Evolutionary conservation across 2,329 filamentous ascomycete genomes (phyloP).

Genomic region (Ceratocystis papillata): DNA sequence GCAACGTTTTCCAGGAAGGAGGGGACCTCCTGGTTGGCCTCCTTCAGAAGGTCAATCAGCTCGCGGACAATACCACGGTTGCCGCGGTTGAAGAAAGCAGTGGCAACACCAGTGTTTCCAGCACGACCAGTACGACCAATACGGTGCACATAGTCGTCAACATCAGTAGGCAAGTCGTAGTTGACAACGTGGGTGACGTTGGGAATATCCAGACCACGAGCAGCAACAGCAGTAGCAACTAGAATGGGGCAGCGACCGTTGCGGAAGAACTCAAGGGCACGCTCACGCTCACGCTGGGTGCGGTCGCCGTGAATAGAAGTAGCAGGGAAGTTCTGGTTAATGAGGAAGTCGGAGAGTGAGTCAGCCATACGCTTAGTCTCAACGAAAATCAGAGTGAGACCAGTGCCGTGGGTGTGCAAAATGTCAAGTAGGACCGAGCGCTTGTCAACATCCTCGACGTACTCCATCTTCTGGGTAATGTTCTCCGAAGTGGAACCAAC

Average conservation of each 20-base stretch:
- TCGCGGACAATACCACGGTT: constrained; percentile 97
- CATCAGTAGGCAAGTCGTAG: constrained; percentile 97
- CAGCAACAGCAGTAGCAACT: constrained; percentile 92
- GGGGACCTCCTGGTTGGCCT: constrained; percentile 95
- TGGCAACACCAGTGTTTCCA: constrained; percentile 95
- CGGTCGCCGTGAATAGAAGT: constrained; percentile 98
- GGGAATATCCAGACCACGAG: constrained; percentile 81
- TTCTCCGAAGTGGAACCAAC: constrained; percentile 99
- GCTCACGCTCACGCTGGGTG: constrained; percentile 97
- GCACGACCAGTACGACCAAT: constrained; percentile 99
- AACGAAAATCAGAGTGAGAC: constrained; percentile 93
- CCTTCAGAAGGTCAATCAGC: constrained; percentile 93
- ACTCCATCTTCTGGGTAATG: constrained; percentile 98
- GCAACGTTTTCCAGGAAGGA: constrained; percentile 93
- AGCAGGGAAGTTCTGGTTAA: constrained; percentile 96
- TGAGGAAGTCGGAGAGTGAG: constrained; percentile 91
- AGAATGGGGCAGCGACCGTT: constrained; percentile 91
- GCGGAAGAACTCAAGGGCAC: constrained; percentile 94
- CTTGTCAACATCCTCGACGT: constrained; percentile 95
- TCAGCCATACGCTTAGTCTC: constrained; percentile 99
- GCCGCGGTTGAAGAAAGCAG: constrained; percentile 98
- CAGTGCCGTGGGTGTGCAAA: constrained; percentile 76
- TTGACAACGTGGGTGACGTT: constrained; percentile 97
- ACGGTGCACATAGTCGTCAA: constrained; percentile 97
- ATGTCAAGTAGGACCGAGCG: constrained; percentile 95